A percentile compares a stretch with the other conserved stretches of the same genome.
Conservation (phyloP, 129 eudicot species). For the Ambrosia trifida region DNA sequence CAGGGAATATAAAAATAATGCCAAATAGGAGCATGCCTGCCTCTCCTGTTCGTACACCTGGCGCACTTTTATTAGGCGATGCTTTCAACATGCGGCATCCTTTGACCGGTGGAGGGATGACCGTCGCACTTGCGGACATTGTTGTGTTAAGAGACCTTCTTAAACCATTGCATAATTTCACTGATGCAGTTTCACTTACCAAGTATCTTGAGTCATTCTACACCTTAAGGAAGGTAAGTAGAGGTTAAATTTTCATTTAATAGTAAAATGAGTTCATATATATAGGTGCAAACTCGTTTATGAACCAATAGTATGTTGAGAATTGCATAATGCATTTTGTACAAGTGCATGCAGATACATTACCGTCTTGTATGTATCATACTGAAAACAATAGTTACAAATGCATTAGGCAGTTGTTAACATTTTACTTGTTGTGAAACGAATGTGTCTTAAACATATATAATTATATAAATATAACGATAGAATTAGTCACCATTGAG, state of each 20-base stretch:
- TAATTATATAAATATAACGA: too few species aligned
- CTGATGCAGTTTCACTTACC: conserved; percentile 46
- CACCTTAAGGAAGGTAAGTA: conserved; percentile 57
- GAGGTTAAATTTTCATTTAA: neutral
- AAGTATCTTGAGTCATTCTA: conserved; percentile 50
- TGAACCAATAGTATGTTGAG: too few species aligned
- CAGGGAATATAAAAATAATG: conserved; percentile 54
- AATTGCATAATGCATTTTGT: too few species aligned
- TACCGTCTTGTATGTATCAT: too few species aligned
- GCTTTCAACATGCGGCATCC: conserved; percentile 69
- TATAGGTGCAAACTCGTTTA: too few species aligned
- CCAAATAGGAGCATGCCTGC: conserved; percentile 62
- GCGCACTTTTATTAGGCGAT: conserved; percentile 63
- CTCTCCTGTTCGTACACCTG: conserved; percentile 52
- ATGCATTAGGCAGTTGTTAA: too few species aligned
- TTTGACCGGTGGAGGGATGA: conserved; percentile 68
- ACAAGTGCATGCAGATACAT: too few species aligned
- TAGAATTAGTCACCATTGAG: too few species aligned
- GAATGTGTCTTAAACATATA: too few species aligned
- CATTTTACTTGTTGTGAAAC: too few species aligned
- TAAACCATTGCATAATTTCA: conserved; percentile 40
- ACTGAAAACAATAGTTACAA: too few species aligned
- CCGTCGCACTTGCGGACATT: conserved; percentile 57
- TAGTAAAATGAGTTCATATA: neutral
- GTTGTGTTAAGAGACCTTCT: conserved; percentile 46